phyloP scores from a whole-genome alignment of 2,329 filamentous ascomycete species.

The Arthrobotrys pseudoclavata region DNA sequence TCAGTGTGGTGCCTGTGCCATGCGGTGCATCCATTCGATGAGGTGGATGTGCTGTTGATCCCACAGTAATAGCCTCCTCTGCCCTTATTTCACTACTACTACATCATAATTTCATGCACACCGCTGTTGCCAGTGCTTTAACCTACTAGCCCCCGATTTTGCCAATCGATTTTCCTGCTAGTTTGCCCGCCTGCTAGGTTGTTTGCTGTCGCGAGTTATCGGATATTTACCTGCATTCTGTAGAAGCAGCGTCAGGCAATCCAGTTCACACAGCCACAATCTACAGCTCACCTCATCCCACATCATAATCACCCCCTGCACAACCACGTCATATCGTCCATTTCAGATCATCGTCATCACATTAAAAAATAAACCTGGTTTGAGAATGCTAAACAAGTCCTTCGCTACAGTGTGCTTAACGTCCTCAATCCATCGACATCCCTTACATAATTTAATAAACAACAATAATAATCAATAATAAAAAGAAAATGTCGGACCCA shows the following conservation, averaged over 20 bases:
- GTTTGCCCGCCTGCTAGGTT: neutral
- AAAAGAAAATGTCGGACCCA: slow-evolving; percentile 47
- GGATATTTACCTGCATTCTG: neutral
- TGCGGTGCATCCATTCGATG: neutral
- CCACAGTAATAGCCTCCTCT: slow-evolving; percentile 3
- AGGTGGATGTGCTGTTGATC: slow-evolving; percentile 23
- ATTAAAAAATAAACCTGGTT: neutral
- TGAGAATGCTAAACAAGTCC: slow-evolving; percentile 52
- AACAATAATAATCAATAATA: slow-evolving; percentile 33
- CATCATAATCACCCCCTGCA: neutral
- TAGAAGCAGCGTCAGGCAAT: slow-evolving; percentile 13
- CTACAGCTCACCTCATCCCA: slow-evolving; percentile 17
- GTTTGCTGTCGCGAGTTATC: neutral
- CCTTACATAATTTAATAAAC: slow-evolving; percentile 13
- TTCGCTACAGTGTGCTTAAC: slow-evolving; percentile 45
- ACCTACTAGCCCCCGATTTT: neutral
- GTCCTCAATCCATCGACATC: slow-evolving; percentile 27
- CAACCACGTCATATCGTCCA: neutral
- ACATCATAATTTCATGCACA: too few species aligned
- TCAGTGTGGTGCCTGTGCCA: slow-evolving; percentile 37
- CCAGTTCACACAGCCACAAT: slow-evolving; percentile 25
- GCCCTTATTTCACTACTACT: neutral
- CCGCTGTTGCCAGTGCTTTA: too few species aligned
- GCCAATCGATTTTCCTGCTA: neutral
- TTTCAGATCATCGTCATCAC: neutral